Evolutionary conservation across 257 asterid species (phyloP).

Genomic region (Knoxia roxburghii): DNA sequence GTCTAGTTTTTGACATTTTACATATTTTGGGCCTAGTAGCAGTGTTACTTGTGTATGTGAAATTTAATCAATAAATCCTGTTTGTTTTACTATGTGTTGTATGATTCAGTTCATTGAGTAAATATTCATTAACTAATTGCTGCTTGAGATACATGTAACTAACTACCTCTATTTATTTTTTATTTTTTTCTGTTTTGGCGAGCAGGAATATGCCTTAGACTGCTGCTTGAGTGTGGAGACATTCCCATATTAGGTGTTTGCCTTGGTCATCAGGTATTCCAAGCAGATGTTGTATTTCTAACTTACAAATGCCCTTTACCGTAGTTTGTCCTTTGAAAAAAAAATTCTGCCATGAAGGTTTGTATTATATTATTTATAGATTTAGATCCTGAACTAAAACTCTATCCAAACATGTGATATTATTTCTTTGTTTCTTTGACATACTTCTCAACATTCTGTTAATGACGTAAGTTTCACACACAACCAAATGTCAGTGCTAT

Average conservation of each 20-base stretch:
- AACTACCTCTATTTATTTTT: slow-evolving; percentile 8
- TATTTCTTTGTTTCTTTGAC: not conserved
- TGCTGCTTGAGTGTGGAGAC: slow-evolving; percentile 81
- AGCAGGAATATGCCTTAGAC: slow-evolving; percentile 84
- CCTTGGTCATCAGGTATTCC: slow-evolving; percentile 95
- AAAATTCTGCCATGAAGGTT: not conserved
- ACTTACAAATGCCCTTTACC: not conserved
- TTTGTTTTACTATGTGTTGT: slow-evolving; percentile 1
- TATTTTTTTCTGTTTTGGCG: not conserved
- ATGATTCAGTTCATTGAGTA: not conserved
- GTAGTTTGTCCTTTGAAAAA: not conserved
- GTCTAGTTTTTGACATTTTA: not conserved
- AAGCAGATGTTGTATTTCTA: not conserved
- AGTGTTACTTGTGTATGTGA: not conserved
- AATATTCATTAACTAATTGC: not conserved
- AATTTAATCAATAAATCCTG: not conserved
- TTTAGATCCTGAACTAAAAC: not conserved
- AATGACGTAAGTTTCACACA: not conserved
- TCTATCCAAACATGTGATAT: not conserved
- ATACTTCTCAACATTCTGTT: not conserved
- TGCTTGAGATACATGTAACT: not conserved
- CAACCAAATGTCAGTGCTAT: not conserved
- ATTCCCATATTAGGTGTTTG: slow-evolving; percentile 96
- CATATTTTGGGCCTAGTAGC: not conserved
- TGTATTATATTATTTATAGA: not conserved